Conservation (phyloP, 2,329 filamentous ascomycete species). For the Hypoxylon sp. region DNA sequence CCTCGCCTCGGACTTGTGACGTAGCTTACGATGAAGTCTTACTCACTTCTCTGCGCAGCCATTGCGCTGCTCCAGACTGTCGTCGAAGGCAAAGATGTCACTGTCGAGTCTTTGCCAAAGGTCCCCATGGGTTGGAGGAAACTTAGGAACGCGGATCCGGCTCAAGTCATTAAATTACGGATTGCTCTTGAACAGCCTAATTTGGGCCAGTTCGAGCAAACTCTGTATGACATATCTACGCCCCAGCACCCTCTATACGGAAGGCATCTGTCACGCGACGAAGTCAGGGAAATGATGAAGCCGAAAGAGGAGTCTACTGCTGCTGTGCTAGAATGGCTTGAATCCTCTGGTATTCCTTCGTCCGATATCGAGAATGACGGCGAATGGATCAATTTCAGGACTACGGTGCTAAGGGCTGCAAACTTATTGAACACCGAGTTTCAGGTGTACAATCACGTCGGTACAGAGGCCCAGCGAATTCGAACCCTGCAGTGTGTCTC, state of each 20-base stretch:
- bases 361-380: constrained; percentile 64
- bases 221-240: constrained; percentile 72
- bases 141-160: constrained; percentile 54
- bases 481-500: constrained; percentile 58
- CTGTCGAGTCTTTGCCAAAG: constrained; percentile 56
- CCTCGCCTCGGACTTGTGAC: constrained; percentile 3
- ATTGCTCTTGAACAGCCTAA: constrained; percentile 66
- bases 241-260: constrained; percentile 73
- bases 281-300: constrained; percentile 59
- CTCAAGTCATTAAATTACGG: constrained; percentile 62
- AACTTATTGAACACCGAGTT: constrained; percentile 71
- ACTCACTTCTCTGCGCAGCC: constrained; percentile 43
- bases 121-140: constrained; percentile 59
- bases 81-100: constrained; percentile 47
- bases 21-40: constrained; percentile 43
- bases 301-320: constrained; percentile 59
- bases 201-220: constrained; percentile 68
- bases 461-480: constrained; percentile 61
- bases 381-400: constrained; percentile 72
- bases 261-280: constrained; percentile 72
- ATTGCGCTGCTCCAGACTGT: constrained; percentile 44
- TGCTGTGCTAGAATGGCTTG: constrained; percentile 70
- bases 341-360: constrained; percentile 63
- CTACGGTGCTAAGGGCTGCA: constrained; percentile 67
- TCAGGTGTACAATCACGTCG: constrained; percentile 66